Base-by-base conservation (phyloP, 108 stramenopile species). In the Phaeodactylum tricornutum region DNA sequence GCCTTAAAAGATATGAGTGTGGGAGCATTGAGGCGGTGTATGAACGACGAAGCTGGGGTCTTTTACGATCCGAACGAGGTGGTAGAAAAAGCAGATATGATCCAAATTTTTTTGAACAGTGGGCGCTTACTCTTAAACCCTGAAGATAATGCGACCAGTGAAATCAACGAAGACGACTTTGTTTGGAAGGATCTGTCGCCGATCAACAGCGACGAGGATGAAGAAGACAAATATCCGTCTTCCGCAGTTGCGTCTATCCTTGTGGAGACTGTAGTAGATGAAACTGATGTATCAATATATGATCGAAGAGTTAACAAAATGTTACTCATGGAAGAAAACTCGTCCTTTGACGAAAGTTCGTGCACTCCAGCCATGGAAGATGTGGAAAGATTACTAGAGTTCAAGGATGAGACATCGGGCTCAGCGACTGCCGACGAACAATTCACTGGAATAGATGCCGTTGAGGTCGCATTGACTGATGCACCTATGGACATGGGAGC, bases 11-110 rank as follows among this genome's bases (percentile, higher is more conserved):
- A 12, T 22, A 71, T 75, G 76, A 60, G 51, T 26, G 48, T 78
- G n/a, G 23, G 46, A 34, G 21, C 62, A 50, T 41, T 83, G 17
- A 71, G 66, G 40, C 26, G 15, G 15, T 20, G 56, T 8, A 75
- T 83, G 76, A 60, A 44, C 7, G 71, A 69, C 11, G 71, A 61
- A 26, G 35, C 57, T 0, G 81, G 81, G 2, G 81, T 83, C 14
- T 75, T 69, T 36, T 83, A 66, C 49, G 49, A 65, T 28, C 53
- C 47, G 3, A 50, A 51, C 24, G 81, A 83, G 48, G 81, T 83
- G 0, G 71, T 83, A n/a, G 77, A 78, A 59, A 83, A 77, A 57
- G 43, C 50, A 16, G 81, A 83, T 47, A 71, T 83, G 74, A 49
- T 83, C 24, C 29, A 55, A 1, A 54, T 83, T 19, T 75, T 83